These are phyloP conservation scores for Athelia sp. DNA, from an alignment of 1,284 basidiomycete genomes.

Conservation along the genomic window DNA sequence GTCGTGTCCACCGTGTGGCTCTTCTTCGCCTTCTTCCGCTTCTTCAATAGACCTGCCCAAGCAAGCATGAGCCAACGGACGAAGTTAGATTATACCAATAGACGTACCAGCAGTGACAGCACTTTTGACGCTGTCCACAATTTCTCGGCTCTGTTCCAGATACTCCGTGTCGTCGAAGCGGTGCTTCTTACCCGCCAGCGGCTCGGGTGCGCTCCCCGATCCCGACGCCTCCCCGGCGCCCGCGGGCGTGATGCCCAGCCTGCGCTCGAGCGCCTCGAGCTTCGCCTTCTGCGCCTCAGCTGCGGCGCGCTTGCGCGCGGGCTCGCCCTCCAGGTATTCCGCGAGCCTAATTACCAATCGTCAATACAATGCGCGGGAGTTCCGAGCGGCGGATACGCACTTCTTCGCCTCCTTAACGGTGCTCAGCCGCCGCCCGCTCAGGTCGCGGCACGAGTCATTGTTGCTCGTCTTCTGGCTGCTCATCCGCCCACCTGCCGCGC, in stretches of 20 bases:
- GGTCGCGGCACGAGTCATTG: conserved; percentile 92
- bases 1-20: conserved; percentile 23
- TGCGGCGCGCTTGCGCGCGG: conserved; percentile 75
- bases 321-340: conserved; percentile 84
- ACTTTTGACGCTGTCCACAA: conserved; percentile 88
- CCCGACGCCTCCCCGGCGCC: conserved; percentile 15
- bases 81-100: background rate
- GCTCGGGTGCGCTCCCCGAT: conserved; percentile 40
- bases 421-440: conserved; percentile 85
- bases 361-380: conserved; percentile 1
- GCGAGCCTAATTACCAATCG: conserved; percentile 61
- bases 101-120: conserved; percentile 79
- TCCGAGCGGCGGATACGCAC: conserved; percentile 37
- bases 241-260: conserved; percentile 62
- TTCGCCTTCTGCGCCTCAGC: conserved; percentile 81
- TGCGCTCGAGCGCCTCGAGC: conserved; percentile 79
- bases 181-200: conserved; percentile 73
- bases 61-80: conserved; percentile 7
- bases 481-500: conserved; percentile 97
- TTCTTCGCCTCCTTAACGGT: conserved; percentile 96
- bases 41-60: conserved; percentile 66
- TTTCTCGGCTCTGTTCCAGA: conserved; percentile 87
- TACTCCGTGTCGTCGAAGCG: conserved; percentile 92
- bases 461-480: conserved; percentile 92
- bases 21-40: conserved; percentile 79